These are phyloP conservation scores for Triadica sebifera DNA, from an alignment of 345 rosid species.

Conservation along the genomic window DNA sequence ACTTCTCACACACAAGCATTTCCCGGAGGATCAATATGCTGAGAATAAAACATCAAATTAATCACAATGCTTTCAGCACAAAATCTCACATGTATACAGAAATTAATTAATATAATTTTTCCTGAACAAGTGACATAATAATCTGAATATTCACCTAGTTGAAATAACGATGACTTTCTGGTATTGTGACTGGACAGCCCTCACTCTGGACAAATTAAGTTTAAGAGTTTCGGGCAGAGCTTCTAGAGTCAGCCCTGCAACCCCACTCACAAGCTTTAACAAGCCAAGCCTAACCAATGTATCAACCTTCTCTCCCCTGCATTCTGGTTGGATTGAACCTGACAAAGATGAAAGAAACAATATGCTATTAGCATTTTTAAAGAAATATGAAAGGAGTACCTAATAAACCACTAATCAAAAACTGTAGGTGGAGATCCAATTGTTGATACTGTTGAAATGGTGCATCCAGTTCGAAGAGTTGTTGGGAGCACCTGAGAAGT, in stretches of 20 bases:
- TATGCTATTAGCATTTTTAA: not conserved
- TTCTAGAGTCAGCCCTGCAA: conserved; percentile 13
- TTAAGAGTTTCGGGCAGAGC: conserved; percentile 13
- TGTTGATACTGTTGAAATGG: not conserved
- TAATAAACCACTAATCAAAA: not conserved
- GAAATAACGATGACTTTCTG: conserved; percentile 14
- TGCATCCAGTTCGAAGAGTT: conserved; percentile 15
- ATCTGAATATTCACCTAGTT: not conserved
- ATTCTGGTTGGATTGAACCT: conserved; percentile 3
- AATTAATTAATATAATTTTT: not conserved
- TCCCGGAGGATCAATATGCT: conserved; percentile 13
- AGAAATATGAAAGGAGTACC: not conserved
- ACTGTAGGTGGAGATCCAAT: conserved; percentile 12
- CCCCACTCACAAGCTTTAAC: conserved; percentile 15
- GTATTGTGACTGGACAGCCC: conserved; percentile 18
- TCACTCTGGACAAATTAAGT: conserved; percentile 8
- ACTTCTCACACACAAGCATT: conserved; percentile 9
- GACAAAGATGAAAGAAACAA: not conserved
- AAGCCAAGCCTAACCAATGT: conserved; percentile 7
- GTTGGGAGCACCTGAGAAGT: conserved; percentile 10
- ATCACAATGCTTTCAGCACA: not conserved
- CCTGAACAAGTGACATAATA: not conserved
- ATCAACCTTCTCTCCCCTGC: conserved; percentile 15
- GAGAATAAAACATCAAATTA: not conserved
- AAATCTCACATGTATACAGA: not conserved